Base-by-base conservation (phyloP, 2,329 filamentous ascomycete genomes). In the Dryadomyces sulphureus region DNA sequence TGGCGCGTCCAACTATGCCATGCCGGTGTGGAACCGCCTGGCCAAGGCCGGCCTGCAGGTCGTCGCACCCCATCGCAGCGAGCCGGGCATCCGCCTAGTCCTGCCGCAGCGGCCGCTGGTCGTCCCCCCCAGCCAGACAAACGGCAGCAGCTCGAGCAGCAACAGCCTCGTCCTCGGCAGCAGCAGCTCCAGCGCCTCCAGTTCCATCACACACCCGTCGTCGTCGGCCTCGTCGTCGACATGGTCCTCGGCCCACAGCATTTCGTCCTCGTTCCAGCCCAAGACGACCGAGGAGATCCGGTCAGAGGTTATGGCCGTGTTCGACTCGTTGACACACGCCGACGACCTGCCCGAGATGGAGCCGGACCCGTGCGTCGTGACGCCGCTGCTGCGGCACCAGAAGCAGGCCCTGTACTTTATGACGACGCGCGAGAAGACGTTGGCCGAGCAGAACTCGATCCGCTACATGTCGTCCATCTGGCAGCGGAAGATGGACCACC, bases 371-470 rank as follows among this genome's bases (percentile, higher is more conserved):
- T 62, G 66, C 7, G 72, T 92, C 45, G 70, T 72, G 47, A 88
- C 81, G 0, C 69, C 76, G 24, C 65, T 96, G 17, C 76, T 95
- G 38, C 72, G 73, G 48, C 90, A 96, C 62, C 90, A 96, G 60
- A 92, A 86, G 60, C 88, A 95, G 62, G 90, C 84, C 0, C 71
- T 96, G 0, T 77, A 80, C 59, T 96, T 94, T 59, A 87, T 96
- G 81, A 77, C 70, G 9, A 74, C 75, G 19, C 83, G 85, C 51
- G 90, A 96, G 62, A 74, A 77, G 42, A 73, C 77, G 0, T 69
- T 74, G 12, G 67, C 69, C n/a, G 72, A 72, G 44, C 74, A 76
- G 19, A 66, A 68, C 0, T 76, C 82, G 42, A 57, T 56, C 27
- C 72, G 74, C 45, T 70, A 73, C 16, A 76, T 79, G 50, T 80